Evolutionary conservation across 371 early-diverging fungal species (phyloP).

Genomic region (Mortierella sp.): DNA sequence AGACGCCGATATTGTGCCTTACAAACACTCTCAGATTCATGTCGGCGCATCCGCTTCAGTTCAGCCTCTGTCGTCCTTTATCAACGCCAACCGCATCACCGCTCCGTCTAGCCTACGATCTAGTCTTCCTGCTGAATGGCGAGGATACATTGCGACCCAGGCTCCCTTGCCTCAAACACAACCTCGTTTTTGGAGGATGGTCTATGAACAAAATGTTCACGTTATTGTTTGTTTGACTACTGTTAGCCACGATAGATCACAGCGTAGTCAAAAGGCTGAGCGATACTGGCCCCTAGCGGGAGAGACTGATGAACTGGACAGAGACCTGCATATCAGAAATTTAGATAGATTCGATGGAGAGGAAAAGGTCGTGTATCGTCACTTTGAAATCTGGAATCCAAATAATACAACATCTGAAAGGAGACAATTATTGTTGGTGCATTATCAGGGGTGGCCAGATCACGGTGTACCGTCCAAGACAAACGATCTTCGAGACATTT

Average conservation of each 20-base stretch:
- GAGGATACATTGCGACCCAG: constrained; percentile 90
- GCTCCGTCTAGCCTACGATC: constrained; percentile 17
- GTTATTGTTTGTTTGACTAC: constrained; percentile 92
- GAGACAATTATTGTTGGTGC: constrained; percentile 58
- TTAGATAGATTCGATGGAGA: constrained; percentile 15
- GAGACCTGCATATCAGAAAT: constrained; percentile 23
- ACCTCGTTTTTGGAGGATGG: constrained; percentile 93
- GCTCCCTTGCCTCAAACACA: constrained; percentile 86
- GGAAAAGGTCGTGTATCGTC: constrained; percentile 24
- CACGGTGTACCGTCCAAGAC: constrained; percentile 79
- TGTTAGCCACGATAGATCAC: constrained; percentile 75
- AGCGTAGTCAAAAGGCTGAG: constrained; percentile 71
- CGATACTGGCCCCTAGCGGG: constrained; percentile 78
- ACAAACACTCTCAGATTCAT: constrained; percentile 29
- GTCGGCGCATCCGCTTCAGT: background rate
- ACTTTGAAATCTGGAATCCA: constrained; percentile 36
- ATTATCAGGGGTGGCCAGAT: constrained; percentile 93
- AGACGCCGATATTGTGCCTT: constrained; percentile 49
- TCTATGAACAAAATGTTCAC: constrained; percentile 77
- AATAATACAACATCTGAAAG: background rate
- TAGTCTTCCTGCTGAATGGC: constrained; percentile 28
- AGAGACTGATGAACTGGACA: constrained; percentile 30
- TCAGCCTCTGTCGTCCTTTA: constrained; percentile 9
- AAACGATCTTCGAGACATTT: constrained; percentile 59
- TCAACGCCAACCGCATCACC: constrained; percentile 50